Evolutionary conservation across 257 asterid genomes (phyloP).

Genomic region (Solanum appendiculatum): DNA sequence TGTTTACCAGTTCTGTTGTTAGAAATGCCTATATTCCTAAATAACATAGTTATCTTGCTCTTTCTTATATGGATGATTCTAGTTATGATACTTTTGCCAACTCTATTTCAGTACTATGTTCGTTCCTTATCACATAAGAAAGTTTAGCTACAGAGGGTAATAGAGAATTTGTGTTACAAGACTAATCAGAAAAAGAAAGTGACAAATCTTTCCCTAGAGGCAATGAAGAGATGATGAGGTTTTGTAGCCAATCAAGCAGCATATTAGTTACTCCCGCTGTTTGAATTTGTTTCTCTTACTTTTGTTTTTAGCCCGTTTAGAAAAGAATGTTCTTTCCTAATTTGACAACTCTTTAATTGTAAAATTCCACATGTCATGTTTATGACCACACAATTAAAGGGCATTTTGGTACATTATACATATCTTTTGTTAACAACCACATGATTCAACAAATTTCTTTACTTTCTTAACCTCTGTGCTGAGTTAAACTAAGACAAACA

Average conservation of each 20-base stretch:
- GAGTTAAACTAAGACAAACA: neutral
- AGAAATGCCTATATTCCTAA: neutral
- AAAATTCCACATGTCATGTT: neutral
- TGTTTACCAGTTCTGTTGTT: neutral
- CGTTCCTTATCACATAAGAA: neutral
- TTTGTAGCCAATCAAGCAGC: neutral
- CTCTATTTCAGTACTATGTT: neutral
- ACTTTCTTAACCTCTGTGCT: neutral
- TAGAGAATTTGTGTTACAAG: neutral
- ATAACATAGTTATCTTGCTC: neutral
- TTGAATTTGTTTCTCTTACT: neutral
- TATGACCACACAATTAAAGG: neutral
- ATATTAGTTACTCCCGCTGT: neutral
- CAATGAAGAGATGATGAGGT: neutral
- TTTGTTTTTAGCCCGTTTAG: neutral
- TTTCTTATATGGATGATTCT: neutral
- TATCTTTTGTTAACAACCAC: neutral
- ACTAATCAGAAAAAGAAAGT: neutral
- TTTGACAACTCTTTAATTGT: neutral
- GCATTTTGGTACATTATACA: neutral
- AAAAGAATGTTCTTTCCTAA: neutral
- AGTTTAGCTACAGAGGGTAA: neutral
- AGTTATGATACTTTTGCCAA: neutral
- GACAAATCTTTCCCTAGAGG: neutral
- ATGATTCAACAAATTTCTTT: neutral